Percentiles rank a stretch among this genome's conserved stretches.
These are phyloP conservation scores for Penicillium cinerascens DNA, from an alignment of 495 filamentous ascomycete species.

Conservation along the genomic window DNA sequence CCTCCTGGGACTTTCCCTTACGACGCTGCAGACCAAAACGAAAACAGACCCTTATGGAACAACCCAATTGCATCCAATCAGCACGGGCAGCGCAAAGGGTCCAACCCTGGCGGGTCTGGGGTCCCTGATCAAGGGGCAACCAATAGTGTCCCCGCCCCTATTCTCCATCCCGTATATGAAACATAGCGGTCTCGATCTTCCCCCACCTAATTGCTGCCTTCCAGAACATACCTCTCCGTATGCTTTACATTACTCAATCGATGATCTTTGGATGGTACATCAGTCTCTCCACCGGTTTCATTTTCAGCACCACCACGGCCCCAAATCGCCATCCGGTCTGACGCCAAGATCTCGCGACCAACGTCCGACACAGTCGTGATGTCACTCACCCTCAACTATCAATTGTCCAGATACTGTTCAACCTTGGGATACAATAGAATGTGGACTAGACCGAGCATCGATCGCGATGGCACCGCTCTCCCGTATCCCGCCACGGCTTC, in stretches of 20 bases:
- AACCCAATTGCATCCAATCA: neutral
- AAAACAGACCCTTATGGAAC: conserved; percentile 8
- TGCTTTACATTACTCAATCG: neutral
- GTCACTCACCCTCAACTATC: conserved; percentile 7
- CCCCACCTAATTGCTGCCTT: neutral
- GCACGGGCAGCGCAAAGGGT: no score
- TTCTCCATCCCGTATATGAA: conserved; percentile 15
- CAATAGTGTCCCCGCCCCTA: neutral
- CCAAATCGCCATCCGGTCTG: neutral
- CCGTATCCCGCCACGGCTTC: neutral
- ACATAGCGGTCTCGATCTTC: conserved; percentile 11
- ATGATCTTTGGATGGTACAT: neutral
- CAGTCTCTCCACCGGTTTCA: neutral
- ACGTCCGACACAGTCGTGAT: conserved; percentile 13
- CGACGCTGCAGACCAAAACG: conserved; percentile 2
- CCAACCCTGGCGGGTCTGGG: neutral
- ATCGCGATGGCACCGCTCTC: neutral
- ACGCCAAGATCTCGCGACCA: neutral
- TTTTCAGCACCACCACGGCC: neutral
- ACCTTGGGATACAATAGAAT: conserved; percentile 7
- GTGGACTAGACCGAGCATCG: neutral
- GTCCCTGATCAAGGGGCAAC: neutral
- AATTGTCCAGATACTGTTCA: conserved; percentile 11
- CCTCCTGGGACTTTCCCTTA: conserved; percentile 9
- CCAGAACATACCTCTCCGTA: neutral